Percentiles rank a stretch among this genome's conserved stretches.
These are phyloP conservation scores for Agarophyton chilense DNA, from an alignment of 23 red algal species.

Conservation along the genomic window DNA sequence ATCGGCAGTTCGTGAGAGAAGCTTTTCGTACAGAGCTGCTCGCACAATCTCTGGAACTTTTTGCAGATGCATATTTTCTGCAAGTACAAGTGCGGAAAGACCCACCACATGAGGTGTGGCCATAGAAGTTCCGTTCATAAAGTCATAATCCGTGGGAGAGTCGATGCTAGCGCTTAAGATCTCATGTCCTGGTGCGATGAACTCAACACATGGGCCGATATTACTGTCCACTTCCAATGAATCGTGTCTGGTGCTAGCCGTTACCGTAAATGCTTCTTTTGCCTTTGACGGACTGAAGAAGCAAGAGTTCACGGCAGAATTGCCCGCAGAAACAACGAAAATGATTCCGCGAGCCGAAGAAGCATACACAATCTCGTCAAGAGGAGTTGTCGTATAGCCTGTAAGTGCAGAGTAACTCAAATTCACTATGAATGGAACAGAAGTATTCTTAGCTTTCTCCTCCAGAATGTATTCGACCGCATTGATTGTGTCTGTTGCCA, in stretches of 20 bases:
- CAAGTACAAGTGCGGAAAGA: constrained; percentile 49
- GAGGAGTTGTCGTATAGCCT: constrained; percentile 20
- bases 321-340: constrained; percentile 64
- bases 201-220: constrained; percentile 60
- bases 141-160: constrained; percentile 14
- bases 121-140: constrained; percentile 59
- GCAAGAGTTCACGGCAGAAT: constrained; percentile 58
- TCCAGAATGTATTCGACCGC: constrained; percentile 31
- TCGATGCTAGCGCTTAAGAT: constrained; percentile 57
- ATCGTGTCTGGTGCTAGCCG: constrained; percentile 38
- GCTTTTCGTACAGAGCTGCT: constrained; percentile 22
- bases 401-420: constrained; percentile 54
- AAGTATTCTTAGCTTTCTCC: constrained; percentile 5
- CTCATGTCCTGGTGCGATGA: constrained; percentile 56
- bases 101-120: constrained; percentile 60
- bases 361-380: constrained; percentile 61
- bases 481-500: constrained; percentile 40
- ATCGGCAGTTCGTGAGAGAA: constrained; percentile 24
- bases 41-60: background rate
- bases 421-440: constrained; percentile 53
- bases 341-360: constrained; percentile 35
- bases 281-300: constrained; percentile 64
- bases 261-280: constrained; percentile 35
- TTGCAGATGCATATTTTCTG: constrained; percentile 34
- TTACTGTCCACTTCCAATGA: constrained; percentile 37